These are phyloP conservation scores for Syzygium malaccense DNA, from an alignment of 441 rosid species.

Conservation along the genomic window DNA sequence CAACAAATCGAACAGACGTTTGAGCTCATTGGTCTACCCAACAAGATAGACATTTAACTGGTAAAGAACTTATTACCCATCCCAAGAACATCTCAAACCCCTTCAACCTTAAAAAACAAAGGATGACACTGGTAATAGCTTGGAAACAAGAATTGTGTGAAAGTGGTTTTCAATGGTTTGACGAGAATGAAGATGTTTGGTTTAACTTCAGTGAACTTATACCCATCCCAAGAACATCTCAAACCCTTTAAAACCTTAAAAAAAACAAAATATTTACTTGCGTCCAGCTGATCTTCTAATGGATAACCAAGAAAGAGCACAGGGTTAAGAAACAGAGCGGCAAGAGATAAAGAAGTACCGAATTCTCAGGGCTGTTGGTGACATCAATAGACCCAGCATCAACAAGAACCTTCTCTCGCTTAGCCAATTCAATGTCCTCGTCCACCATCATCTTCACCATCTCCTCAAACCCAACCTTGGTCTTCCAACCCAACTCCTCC, in stretches of 20 bases:
- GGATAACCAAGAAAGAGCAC: not conserved
- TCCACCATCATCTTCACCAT: slow-evolving; percentile 93
- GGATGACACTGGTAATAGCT: not conserved
- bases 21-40: too few species aligned
- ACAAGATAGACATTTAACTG: not conserved
- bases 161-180: not conserved
- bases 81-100: not conserved
- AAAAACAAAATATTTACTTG: not conserved
- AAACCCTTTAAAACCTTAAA: too few species aligned
- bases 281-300: not conserved
- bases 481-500: slow-evolving; percentile 65
- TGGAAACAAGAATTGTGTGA: not conserved
- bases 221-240: too few species aligned
- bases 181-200: not conserved
- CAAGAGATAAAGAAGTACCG: not conserved
- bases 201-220: not conserved
- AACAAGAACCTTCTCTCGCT: slow-evolving; percentile 42
- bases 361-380: slow-evolving; percentile 51
- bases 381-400: slow-evolving; percentile 65
- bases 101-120: not conserved
- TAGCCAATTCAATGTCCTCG: slow-evolving; percentile 66
- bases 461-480: slow-evolving; percentile 68
- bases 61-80: not conserved
- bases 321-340: not conserved
- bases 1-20: not conserved